A percentile compares a stretch with the other conserved stretches of the same genome.
These are phyloP conservation scores for Pilaira anomala DNA, from an alignment of 192 early-diverging fungal genomes.

Conservation along the genomic window DNA sequence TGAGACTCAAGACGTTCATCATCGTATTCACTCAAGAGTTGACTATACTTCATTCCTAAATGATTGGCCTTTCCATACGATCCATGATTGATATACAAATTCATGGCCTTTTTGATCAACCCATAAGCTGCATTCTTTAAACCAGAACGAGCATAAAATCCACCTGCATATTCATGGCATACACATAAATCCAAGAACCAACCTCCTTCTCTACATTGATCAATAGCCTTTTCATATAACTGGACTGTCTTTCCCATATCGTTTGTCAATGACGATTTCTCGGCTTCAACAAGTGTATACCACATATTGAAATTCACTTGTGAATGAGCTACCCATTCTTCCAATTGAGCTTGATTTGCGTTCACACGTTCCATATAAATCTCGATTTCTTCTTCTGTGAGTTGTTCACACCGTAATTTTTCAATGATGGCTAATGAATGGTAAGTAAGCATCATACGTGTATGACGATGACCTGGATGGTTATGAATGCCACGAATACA, in stretches of 20 bases:
- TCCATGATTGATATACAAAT: conserved; percentile 17
- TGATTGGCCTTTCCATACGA: conserved; percentile 35
- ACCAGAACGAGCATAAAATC: conserved; percentile 22
- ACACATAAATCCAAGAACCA: conserved; percentile 33
- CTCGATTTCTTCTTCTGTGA: neutral
- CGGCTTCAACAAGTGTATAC: conserved; percentile 31
- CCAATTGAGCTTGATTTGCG: conserved; percentile 15
- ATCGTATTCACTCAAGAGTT: conserved; percentile 18
- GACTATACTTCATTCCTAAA: conserved; percentile 11
- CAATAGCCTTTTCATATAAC: conserved; percentile 31
- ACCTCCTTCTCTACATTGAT: conserved; percentile 23
- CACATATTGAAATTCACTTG: conserved; percentile 21
- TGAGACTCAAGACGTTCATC: conserved; percentile 19
- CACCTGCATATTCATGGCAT: conserved; percentile 31
- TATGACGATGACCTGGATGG: conserved; percentile 31
- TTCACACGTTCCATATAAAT: conserved; percentile 6
- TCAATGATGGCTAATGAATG: conserved; percentile 28
- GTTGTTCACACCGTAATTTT: conserved; percentile 9
- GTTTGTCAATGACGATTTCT: conserved; percentile 10
- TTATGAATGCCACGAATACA: conserved; percentile 20
- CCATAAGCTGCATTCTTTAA: conserved; percentile 27
- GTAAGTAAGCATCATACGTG: conserved; percentile 26
- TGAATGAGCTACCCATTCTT: conserved; percentile 19
- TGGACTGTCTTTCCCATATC: conserved; percentile 12
- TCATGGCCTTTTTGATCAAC: conserved; percentile 24